Base-by-base conservation (phyloP, 495 filamentous ascomycete genomes). In the Viridothelium virens region DNA sequence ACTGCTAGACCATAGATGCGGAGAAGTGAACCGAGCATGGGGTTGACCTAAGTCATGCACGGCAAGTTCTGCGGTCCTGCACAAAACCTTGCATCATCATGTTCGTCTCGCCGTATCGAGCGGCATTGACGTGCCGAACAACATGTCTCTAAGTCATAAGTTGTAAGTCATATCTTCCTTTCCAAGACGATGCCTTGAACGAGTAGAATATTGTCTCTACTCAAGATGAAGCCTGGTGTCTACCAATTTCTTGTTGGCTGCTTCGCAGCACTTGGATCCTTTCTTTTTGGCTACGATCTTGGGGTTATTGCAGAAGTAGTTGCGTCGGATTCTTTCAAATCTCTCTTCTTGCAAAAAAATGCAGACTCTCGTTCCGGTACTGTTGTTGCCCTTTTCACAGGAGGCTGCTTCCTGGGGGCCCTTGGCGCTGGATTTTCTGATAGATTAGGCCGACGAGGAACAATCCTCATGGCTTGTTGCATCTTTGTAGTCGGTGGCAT, bases 371-470 rank as follows among this genome's bases (percentile, higher is more conserved):
- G 67, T 31, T 67, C 64, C 16, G 73, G 78, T 6, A 74, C 77
- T 3, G 75, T 78, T n/a, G 77, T 79, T 11, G 72, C 77, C 31
- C 70, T 76, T 11, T 80, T 79, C 62, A 79, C 77, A 25, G 78
- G 74, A 36, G 78, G 78, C 12, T 65, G 38, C 44, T 69, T 76
- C 68, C 61, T 70, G 39, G 70, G 70, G 25, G 71, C 70, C 31
- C 68, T 70, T 47, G 36, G 68, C 9, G 71, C 65, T 12, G 69
- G 65, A 16, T 68, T 62, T 61, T 64, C 65, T 12, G 71, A 72
- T 63, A 56, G 36, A 25, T 56, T 73, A 11, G 71, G 71, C n/a
- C 71, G 71, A 33, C 68, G 70, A 7, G 63, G 64, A 36, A 80
- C 78, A 6, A 80, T 81, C 66, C 63, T 79, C 39, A 64, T 79